Percentiles rank a stretch among this genome's conserved stretches.
phyloP scores from a whole-genome alignment of 352 stramenopile genomes.

The Globisporangium solare region DNA sequence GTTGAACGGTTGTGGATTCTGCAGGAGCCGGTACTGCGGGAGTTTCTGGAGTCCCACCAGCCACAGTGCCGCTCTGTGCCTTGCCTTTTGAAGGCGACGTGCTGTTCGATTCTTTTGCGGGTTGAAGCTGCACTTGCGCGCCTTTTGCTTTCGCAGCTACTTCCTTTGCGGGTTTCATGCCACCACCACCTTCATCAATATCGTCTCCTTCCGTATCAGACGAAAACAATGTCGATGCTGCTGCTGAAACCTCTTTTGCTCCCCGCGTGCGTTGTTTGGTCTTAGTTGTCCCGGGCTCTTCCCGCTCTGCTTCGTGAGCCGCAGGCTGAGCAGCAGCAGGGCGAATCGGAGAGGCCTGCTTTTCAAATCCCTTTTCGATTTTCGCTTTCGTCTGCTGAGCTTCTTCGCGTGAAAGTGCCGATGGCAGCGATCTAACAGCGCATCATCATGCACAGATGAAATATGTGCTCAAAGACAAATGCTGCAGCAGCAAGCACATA shows the following conservation, averaged over 20 bases:
- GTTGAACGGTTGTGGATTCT: no score
- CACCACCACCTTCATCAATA: not conserved
- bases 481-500: not conserved
- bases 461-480: not conserved
- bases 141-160: not conserved
- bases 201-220: conserved; percentile 9
- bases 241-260: not conserved
- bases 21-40: not conserved
- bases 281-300: not conserved
- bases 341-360: not conserved
- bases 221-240: conserved; percentile 8
- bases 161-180: not conserved
- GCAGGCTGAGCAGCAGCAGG: no score
- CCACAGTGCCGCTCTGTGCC: not conserved
- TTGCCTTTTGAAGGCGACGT: not conserved
- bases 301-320: no score
- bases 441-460: not conserved
- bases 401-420: conserved; percentile 30
- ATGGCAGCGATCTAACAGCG: conserved; percentile 17
- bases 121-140: not conserved
- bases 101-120: not conserved
- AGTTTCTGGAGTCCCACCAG: not conserved
- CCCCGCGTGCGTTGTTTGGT: not conserved
- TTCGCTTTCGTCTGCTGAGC: conserved; percentile 25
- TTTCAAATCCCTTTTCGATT: conserved; percentile 36